Evolutionary conservation across 1,139 yeast genomes (phyloP), one percentile per base, ranked within the genome.

Genomic region (Petasospora fabianii): DNA sequence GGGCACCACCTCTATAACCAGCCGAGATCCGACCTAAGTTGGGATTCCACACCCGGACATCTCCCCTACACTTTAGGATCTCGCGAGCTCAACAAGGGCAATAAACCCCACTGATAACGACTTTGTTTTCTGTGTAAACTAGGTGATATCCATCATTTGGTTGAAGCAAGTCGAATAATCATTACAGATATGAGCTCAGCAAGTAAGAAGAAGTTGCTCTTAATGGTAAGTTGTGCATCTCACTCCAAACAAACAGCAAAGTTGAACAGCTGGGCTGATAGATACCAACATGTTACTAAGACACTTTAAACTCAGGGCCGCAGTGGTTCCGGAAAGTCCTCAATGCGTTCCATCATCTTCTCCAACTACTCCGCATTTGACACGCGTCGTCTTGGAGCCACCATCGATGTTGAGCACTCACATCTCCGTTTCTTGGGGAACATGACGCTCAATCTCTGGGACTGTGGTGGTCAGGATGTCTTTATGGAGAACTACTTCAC

Each of bases 401-500:
- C 98, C 1, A 90, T 94, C 45, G 98, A 94, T 58, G 97, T 92
- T 19, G 98, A 94, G 59, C 97, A 92, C 58, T 88, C 97, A 5
- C 96, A 92, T 62, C 68, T 92, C 39, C 69, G 97, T 41, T 90
- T 92, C 57, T 68, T 92, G 44, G 97, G 97, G 5, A 90, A 92
- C 59, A 87, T 92, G 95, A 88, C 97, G 2, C 71, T 92, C 41
- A 92, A 92, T 54, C 68, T 92, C 24, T 90, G 98, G 98, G 99
- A 92, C 61, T 92, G 98, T 65, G 99, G 98, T 51, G 96, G 95
- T 4, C 99, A 92, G 62, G 97, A 92, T 60, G 90, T 85, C 3
- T 94, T 90, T 55, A 90, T 94, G 86, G 97, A 90, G 58, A 90
- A 88, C 62, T 92, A 92, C 59, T 80, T 85, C 55, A 77, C 94